A percentile compares a stretch with the other conserved stretches of the same genome.
These are phyloP conservation scores for Aspergillus uvarum DNA, from an alignment of 2,329 filamentous ascomycete genomes.

Conservation along the genomic window DNA sequence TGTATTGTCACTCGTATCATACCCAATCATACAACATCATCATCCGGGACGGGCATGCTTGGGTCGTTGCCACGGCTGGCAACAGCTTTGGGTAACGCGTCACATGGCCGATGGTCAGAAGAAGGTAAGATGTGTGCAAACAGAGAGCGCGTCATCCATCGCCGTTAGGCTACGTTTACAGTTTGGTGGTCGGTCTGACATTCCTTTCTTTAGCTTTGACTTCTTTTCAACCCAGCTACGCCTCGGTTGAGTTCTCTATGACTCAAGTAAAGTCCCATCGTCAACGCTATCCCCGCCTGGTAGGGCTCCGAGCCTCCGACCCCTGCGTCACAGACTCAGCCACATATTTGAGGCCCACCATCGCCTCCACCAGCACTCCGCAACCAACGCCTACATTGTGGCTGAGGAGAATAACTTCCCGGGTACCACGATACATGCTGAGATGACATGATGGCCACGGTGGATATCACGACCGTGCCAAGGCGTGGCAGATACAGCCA, in stretches of 20 bases:
- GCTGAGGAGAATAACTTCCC: not conserved
- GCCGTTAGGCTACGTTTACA: not conserved
- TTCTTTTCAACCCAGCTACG: too few species aligned
- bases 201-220: too few species aligned
- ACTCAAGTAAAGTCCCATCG: not conserved
- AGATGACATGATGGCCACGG: not conserved
- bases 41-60: too few species aligned
- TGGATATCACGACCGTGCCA: not conserved
- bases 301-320: not conserved
- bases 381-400: not conserved
- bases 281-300: not conserved
- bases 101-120: not conserved
- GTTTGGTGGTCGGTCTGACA: too few species aligned
- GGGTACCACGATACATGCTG: not conserved
- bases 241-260: not conserved
- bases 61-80: not conserved
- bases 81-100: constrained; percentile 8
- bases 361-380: not conserved
- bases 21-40: too few species aligned
- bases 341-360: not conserved
- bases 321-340: not conserved
- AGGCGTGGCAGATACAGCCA: not conserved
- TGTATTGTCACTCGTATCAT: not conserved
- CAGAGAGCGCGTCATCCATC: not conserved
- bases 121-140: not conserved